Conservation (phyloP, 129 eudicot genomes). For the Lactuca sativa region DNA sequence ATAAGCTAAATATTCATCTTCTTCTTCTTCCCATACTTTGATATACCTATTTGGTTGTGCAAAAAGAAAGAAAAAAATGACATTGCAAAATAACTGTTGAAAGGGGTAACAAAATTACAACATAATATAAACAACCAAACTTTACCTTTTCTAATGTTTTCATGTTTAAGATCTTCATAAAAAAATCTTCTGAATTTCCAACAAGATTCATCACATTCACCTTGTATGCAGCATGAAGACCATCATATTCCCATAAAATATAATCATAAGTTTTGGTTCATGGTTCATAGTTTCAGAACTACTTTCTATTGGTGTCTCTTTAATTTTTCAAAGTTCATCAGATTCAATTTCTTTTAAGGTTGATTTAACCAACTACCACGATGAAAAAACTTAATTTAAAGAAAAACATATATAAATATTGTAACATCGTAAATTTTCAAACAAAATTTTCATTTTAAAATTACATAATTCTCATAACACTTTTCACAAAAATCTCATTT, state of each 20-base stretch:
- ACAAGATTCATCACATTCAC: slow-evolving; percentile 81
- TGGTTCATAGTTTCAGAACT: slow-evolving; percentile 16
- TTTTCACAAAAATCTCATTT: too few species aligned
- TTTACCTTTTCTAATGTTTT: slow-evolving; percentile 47
- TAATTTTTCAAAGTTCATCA: slow-evolving; percentile 70
- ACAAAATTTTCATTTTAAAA: too few species aligned
- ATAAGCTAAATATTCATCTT: slow-evolving; percentile 82
- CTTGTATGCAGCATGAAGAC: slow-evolving; percentile 64
- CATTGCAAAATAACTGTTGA: slow-evolving; percentile 8
- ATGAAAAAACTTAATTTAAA: slow-evolving; percentile 2
- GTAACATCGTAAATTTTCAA: too few species aligned
- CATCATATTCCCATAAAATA: slow-evolving; percentile 88
- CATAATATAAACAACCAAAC: background rate
- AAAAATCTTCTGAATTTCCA: slow-evolving; percentile 85
- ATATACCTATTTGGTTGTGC: slow-evolving; percentile 41
- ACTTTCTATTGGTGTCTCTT: slow-evolving; percentile 35
- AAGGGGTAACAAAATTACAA: background rate
- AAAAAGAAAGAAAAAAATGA: slow-evolving; percentile 1
- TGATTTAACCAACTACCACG: slow-evolving; percentile 67
- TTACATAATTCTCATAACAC: too few species aligned
- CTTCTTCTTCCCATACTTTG: slow-evolving; percentile 77
- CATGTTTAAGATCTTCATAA: slow-evolving; percentile 67
- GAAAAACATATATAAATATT: slow-evolving; percentile 2
- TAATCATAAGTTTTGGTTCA: slow-evolving; percentile 44
- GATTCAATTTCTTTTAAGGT: slow-evolving; percentile 71